phyloP scores from a whole-genome alignment of 2,329 filamentous ascomycete species.

The Hirsutella thompsonii region DNA sequence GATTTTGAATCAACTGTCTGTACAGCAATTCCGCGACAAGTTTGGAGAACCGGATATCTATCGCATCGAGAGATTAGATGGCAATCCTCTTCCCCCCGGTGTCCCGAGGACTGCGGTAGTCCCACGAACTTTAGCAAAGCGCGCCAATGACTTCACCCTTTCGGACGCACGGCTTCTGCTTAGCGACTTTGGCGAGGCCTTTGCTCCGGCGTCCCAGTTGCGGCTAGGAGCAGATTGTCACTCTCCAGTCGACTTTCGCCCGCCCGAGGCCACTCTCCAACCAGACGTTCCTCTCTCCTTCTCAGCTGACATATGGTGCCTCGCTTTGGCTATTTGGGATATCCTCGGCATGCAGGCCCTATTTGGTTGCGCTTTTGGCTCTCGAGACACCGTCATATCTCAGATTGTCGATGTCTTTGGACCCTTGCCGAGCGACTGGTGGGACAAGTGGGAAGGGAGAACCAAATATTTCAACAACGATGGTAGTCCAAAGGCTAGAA shows the following conservation, averaged over 20 bases:
- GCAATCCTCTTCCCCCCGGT: conserved; percentile 8
- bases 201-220: conserved; percentile 11
- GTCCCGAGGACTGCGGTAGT: conserved; percentile 16
- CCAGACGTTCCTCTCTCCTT: conserved; percentile 18
- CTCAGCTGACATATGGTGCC: conserved; percentile 24
- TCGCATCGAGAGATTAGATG: conserved; percentile 9
- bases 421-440: conserved; percentile 4
- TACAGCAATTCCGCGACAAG: conserved; percentile 11
- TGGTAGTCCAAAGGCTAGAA: background rate
- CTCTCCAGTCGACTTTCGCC: conserved; percentile 14
- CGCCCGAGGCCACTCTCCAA: conserved; percentile 22
- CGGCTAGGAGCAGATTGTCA: conserved; percentile 11
- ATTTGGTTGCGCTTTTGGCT: background rate
- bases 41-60: conserved; percentile 11
- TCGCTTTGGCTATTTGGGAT: conserved; percentile 21
- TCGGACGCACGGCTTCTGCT: conserved; percentile 10
- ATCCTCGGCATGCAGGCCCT: conserved; percentile 12
- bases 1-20: conserved; percentile 6
- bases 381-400: background rate
- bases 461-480: background rate
- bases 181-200: conserved; percentile 22
- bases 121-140: conserved; percentile 20
- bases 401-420: conserved; percentile 3
- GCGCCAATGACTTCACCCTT: conserved; percentile 15
- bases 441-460: conserved; percentile 1